These are phyloP conservation scores for Cutaneotrichosporon cutaneum DNA, from an alignment of 1,284 basidiomycete genomes.

Conservation along the genomic window DNA sequence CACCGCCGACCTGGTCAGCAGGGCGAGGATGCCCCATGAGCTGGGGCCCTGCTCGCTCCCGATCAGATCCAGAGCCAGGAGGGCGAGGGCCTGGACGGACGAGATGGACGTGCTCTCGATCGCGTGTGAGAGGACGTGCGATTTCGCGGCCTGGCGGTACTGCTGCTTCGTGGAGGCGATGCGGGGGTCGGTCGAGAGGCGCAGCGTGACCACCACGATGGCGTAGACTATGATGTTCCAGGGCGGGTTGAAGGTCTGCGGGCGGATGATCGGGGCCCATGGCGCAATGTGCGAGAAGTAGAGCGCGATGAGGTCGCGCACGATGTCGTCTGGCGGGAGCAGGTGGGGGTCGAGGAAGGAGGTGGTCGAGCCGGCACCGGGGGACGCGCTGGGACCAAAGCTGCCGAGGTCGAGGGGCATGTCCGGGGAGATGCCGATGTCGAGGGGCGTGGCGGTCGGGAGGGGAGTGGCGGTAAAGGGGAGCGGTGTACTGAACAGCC, in stretches of 20 bases:
- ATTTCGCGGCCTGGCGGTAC: constrained; percentile 45
- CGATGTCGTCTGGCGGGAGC: constrained; percentile 51
- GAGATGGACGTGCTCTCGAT: constrained; percentile 50
- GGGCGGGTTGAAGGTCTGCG: constrained; percentile 35
- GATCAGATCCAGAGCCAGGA: constrained; percentile 51
- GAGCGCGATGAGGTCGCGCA: constrained; percentile 44
- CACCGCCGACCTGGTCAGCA: constrained; percentile 49
- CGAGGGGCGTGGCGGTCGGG: no score
- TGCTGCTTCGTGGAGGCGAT: constrained; percentile 31
- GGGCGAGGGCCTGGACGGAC: constrained; percentile 49
- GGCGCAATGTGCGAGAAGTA: constrained; percentile 49
- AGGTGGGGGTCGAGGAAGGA: constrained; percentile 45
- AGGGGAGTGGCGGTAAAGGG: no score
- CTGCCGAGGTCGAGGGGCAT: constrained; percentile 27
- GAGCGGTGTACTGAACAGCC: no score
- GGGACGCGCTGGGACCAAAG: constrained; percentile 33
- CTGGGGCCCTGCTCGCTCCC: constrained; percentile 51
- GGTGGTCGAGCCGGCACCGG: constrained; percentile 28
- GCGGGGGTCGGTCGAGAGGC: constrained; percentile 45
- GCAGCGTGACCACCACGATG: constrained; percentile 50
- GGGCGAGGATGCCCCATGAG: constrained; percentile 50
- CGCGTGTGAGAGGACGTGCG: constrained; percentile 49
- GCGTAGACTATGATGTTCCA: constrained; percentile 52
- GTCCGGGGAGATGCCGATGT: background rate
- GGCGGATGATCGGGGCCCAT: constrained; percentile 51